Evolutionary conservation across 2,329 filamentous ascomycete genomes (phyloP).

Genomic region (Pleomassaria siparia): DNA sequence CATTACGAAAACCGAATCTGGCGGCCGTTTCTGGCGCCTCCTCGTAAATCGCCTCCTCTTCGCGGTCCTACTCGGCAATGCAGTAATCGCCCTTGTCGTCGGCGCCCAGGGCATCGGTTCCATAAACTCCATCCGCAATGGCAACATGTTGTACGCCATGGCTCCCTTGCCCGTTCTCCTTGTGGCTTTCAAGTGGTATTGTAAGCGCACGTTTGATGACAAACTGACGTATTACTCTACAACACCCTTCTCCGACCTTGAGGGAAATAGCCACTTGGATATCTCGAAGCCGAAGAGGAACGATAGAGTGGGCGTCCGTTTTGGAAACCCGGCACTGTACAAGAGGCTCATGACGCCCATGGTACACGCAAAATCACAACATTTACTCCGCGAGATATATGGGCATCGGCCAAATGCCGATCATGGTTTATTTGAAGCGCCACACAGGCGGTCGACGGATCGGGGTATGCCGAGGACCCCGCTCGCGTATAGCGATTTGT

Average conservation of each 20-base stretch:
- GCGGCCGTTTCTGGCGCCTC: slow-evolving; percentile 86
- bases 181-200: slow-evolving; percentile 83
- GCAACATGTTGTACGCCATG: slow-evolving; percentile 65
- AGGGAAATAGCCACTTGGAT: slow-evolving; percentile 51
- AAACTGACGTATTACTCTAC: slow-evolving; percentile 79
- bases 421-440: slow-evolving; percentile 27
- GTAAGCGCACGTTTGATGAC: slow-evolving; percentile 71
- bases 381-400: slow-evolving; percentile 80
- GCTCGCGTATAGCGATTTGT: slow-evolving; percentile 78
- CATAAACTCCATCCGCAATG: slow-evolving; percentile 42
- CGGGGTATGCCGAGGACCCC: slow-evolving; percentile 52
- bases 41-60: slow-evolving; percentile 92
- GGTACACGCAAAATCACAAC: slow-evolving; percentile 88
- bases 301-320: slow-evolving; percentile 72
- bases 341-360: slow-evolving; percentile 66
- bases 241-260: slow-evolving; percentile 51
- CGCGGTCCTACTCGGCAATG: slow-evolving; percentile 72
- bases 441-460: slow-evolving; percentile 29
- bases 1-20: slow-evolving; percentile 93
- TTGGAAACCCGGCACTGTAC: slow-evolving; percentile 89
- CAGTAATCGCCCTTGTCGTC: slow-evolving; percentile 75
- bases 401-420: slow-evolving; percentile 70
- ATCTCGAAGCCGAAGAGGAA: slow-evolving; percentile 33
- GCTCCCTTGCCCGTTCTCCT: slow-evolving; percentile 77
- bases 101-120: slow-evolving; percentile 63